Evolutionary conservation across 1,284 basidiomycete species (phyloP).

Genomic region (Heterobasidion occidentale): DNA sequence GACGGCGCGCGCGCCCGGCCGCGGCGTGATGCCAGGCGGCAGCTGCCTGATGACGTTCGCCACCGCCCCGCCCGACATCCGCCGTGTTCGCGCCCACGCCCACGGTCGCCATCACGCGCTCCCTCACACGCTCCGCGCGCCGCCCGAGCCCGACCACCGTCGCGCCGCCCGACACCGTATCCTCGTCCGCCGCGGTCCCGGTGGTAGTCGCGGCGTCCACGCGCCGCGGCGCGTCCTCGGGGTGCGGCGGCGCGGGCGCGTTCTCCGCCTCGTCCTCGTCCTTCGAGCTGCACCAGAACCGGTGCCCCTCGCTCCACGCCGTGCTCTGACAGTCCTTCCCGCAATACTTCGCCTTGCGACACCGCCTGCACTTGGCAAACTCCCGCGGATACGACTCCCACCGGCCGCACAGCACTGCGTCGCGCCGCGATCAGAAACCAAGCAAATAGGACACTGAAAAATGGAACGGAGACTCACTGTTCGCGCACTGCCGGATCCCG

Average conservation of each 20-base stretch:
- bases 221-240: not conserved
- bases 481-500: constrained; percentile 96
- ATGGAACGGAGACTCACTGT: constrained; percentile 53
- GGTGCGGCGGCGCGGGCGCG: not conserved
- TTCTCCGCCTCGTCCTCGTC: constrained; percentile 57
- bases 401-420: constrained; percentile 86
- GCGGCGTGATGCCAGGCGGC: not conserved
- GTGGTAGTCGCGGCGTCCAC: not conserved
- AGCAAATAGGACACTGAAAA: not conserved
- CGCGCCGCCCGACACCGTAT: constrained; percentile 6
- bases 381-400: constrained; percentile 94
- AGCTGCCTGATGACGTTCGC: constrained; percentile 1
- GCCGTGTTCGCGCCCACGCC: constrained; percentile 11
- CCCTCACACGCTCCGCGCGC: constrained; percentile 17
- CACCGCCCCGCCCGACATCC: constrained; percentile 11
- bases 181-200: not conserved
- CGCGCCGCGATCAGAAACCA: not conserved
- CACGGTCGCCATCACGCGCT: constrained; percentile 21
- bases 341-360: constrained; percentile 98
- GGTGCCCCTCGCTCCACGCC: constrained; percentile 95
- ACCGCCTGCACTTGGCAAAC: constrained; percentile 95
- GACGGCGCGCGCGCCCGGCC: not conserved
- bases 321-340: constrained; percentile 96
- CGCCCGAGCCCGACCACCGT: not conserved
- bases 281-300: constrained; percentile 81